Percentiles rank a stretch among this genome's conserved stretches.
Conservation (phyloP, 306 rosid species). For the Calophaca sinica region DNA sequence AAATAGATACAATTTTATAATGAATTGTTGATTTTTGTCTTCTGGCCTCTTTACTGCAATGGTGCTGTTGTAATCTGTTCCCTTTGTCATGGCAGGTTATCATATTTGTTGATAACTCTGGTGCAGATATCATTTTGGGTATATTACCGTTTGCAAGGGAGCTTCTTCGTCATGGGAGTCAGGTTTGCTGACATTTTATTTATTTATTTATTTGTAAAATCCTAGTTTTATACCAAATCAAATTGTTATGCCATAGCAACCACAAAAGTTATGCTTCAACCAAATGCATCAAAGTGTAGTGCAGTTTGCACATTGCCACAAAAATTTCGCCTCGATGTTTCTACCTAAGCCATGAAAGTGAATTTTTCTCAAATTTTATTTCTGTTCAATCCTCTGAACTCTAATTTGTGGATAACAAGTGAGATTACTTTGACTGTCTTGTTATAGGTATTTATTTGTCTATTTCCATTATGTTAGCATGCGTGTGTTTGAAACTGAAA, state of each 20-base stretch:
- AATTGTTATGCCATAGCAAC: background rate
- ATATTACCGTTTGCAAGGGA: conserved; percentile 97
- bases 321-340: background rate
- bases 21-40: conserved; percentile 14
- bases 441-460: conserved; percentile 18
- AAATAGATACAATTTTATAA: conserved; percentile 14
- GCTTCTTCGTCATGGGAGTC: conserved; percentile 82
- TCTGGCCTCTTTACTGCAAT: conserved; percentile 34
- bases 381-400: conserved; percentile 23
- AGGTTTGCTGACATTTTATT: conserved; percentile 66
- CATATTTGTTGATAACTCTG: conserved; percentile 96
- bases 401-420: conserved; percentile 2
- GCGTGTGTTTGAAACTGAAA: conserved; percentile 34
- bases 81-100: conserved; percentile 64
- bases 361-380: conserved; percentile 41
- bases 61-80: conserved; percentile 43
- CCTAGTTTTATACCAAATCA: background rate
- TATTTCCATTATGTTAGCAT: conserved; percentile 21
- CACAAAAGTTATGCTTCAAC: background rate
- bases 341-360: background rate
- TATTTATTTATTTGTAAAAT: background rate
- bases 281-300: background rate
- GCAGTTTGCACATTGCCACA: conserved; percentile 8
- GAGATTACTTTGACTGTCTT: conserved; percentile 15
- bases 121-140: conserved; percentile 95